Evolutionary conservation across 768 basidiomycete genomes (phyloP).

Genomic region (Lyophyllum semitale): DNA sequence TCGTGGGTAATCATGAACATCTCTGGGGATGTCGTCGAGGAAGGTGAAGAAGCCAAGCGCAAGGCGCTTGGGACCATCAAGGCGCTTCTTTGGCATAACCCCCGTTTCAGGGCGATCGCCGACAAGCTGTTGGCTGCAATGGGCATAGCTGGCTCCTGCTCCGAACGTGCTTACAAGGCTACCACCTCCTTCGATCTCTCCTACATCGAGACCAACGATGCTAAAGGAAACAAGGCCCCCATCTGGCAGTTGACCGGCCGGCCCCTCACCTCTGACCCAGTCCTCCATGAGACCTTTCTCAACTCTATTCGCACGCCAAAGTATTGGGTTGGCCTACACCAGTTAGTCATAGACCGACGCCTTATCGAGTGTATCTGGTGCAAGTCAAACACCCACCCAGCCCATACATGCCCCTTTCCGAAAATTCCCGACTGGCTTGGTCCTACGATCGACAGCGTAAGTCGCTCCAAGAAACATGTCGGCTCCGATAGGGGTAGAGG

Average conservation of each 20-base stretch:
- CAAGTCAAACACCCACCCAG: conserved; percentile 4
- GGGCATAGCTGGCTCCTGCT: neutral
- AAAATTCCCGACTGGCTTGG: conserved; percentile 4
- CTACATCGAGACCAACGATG: conserved; percentile 1
- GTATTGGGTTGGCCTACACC: neutral
- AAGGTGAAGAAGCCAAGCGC: too few species aligned
- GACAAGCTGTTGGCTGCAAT: neutral
- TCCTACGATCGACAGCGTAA: neutral
- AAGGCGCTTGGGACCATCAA: conserved; percentile 2
- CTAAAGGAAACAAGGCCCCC: neutral
- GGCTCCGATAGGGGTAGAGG: too few species aligned
- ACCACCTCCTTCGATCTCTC: conserved; percentile 1
- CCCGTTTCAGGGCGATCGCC: neutral
- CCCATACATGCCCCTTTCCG: conserved; percentile 7
- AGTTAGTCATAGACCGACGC: neutral
- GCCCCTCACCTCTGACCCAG: neutral
- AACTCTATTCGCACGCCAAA: neutral
- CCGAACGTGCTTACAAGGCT: neutral
- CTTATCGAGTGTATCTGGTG: conserved; percentile 6
- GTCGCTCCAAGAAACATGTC: neutral
- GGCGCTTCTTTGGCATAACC: neutral
- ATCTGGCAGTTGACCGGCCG: conserved; percentile 8
- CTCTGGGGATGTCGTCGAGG: too few species aligned
- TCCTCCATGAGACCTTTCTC: neutral
- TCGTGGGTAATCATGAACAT: too few species aligned